A percentile compares a stretch with the other conserved stretches of the same genome.
These are phyloP conservation scores for Trichoderma asperellum DNA, from an alignment of 2,329 filamentous ascomycete genomes.

Conservation along the genomic window DNA sequence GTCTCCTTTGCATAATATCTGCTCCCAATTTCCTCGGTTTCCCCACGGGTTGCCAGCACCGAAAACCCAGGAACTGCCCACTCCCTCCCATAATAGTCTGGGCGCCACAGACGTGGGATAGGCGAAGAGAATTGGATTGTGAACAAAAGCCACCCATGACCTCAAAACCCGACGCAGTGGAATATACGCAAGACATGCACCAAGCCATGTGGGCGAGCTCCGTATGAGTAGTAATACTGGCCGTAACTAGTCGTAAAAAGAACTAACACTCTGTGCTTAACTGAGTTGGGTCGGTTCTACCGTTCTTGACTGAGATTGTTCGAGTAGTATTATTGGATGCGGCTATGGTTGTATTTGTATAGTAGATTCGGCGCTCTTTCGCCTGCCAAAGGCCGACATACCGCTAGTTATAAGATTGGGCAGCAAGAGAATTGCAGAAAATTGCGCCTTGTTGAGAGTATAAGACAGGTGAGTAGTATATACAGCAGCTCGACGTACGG, in stretches of 20 bases:
- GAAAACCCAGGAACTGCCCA: neutral
- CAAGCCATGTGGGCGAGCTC: constrained; percentile 25
- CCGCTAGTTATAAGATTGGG: constrained; percentile 8
- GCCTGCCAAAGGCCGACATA: constrained; percentile 17
- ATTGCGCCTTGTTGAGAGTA: constrained; percentile 2
- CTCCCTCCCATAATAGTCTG: neutral
- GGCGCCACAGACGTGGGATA: constrained; percentile 19
- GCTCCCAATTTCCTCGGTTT: constrained; percentile 5
- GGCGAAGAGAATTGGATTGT: constrained; percentile 14
- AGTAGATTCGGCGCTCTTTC: neutral
- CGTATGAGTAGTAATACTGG: constrained; percentile 5
- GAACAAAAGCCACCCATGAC: constrained; percentile 19
- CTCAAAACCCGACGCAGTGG: constrained; percentile 18
- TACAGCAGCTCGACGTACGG: neutral
- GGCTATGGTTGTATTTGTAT: neutral
- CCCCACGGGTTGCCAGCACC: constrained; percentile 14
- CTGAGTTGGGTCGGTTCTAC: constrained; percentile 14
- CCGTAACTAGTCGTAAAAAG: constrained; percentile 1
- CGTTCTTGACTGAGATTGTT: neutral
- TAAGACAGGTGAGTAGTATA: neutral
- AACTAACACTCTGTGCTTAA: constrained; percentile 6
- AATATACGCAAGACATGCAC: constrained; percentile 28
- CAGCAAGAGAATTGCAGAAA: constrained; percentile 1
- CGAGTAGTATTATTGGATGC: neutral
- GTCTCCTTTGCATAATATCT: constrained; percentile 4